These are phyloP conservation scores for Aureobasidium lini DNA, from an alignment of 2,329 filamentous ascomycete genomes.

Conservation along the genomic window DNA sequence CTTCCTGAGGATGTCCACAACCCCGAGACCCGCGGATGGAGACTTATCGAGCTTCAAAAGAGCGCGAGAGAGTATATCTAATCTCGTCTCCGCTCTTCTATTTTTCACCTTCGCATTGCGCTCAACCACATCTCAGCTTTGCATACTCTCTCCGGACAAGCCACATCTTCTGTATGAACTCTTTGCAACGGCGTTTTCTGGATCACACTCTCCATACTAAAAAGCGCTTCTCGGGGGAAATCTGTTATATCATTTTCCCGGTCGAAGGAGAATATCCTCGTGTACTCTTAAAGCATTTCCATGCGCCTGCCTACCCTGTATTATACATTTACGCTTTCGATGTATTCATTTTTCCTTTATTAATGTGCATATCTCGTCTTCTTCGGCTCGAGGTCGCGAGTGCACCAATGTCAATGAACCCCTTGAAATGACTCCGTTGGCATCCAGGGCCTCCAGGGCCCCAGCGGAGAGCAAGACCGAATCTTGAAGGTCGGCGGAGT, in stretches of 20 bases:
- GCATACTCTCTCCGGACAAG: neutral
- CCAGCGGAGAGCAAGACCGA: too few species aligned
- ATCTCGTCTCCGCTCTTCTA: constrained; percentile 22
- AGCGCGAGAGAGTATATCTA: constrained; percentile 83
- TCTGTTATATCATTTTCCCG: neutral
- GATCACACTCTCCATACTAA: constrained; percentile 8
- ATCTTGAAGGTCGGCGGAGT: neutral
- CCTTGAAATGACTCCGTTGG: too few species aligned
- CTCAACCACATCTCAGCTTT: neutral
- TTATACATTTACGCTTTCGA: constrained; percentile 11
- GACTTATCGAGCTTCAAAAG: constrained; percentile 97
- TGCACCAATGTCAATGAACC: neutral
- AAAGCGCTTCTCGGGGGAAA: neutral
- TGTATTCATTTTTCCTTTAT: neutral
- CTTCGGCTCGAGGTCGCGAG: too few species aligned
- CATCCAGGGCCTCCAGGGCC: too few species aligned
- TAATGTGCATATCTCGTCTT: neutral
- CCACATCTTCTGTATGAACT: neutral
- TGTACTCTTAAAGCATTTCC: constrained; percentile 8
- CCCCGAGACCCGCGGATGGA: constrained; percentile 92
- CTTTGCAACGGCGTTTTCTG: constrained; percentile 5
- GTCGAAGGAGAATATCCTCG: neutral
- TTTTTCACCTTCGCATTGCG: neutral
- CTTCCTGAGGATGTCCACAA: constrained; percentile 95
- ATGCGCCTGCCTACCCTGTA: neutral